These are phyloP conservation scores for Tylopilus vinaceipallidus DNA, from an alignment of 768 basidiomycete genomes.

Conservation along the genomic window DNA sequence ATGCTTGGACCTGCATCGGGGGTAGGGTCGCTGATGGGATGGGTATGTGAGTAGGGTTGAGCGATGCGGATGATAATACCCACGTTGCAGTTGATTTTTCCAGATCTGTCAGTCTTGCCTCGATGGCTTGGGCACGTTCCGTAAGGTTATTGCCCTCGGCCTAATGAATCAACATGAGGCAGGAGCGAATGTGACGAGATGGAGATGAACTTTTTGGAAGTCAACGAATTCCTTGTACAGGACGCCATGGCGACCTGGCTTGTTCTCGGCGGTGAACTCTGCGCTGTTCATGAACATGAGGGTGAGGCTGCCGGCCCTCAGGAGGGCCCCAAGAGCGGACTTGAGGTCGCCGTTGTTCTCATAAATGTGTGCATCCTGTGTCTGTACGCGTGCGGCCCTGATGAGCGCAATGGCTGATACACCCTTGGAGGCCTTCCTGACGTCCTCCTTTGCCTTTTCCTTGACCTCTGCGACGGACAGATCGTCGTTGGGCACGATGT, in stretches of 20 bases:
- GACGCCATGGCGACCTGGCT: slow-evolving; percentile 48
- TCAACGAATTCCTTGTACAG: slow-evolving; percentile 62
- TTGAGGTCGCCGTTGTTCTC: slow-evolving; percentile 61
- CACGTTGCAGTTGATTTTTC: slow-evolving; percentile 39
- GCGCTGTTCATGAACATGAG: slow-evolving; percentile 57
- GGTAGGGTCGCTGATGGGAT: slow-evolving; percentile 13
- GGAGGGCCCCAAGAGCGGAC: slow-evolving; percentile 56
- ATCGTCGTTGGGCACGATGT: slow-evolving; percentile 21
- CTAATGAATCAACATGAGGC: slow-evolving; percentile 28
- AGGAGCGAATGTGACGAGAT: slow-evolving; percentile 3
- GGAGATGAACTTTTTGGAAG: slow-evolving; percentile 58
- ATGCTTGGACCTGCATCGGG: slow-evolving; percentile 36
- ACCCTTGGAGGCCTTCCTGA: slow-evolving; percentile 53
- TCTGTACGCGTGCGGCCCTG: slow-evolving; percentile 58
- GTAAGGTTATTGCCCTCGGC: slow-evolving; percentile 38
- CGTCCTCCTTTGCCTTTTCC: slow-evolving; percentile 44
- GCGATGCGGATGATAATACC: slow-evolving; percentile 14
- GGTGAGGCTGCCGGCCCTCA: slow-evolving; percentile 58
- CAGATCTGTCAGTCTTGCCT: slow-evolving; percentile 44
- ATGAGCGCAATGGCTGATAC: slow-evolving; percentile 61
- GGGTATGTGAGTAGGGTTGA: slow-evolving; percentile 9
- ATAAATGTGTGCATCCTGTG: slow-evolving; percentile 46
- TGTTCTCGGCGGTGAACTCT: slow-evolving; percentile 53
- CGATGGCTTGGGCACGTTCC: slow-evolving; percentile 42
- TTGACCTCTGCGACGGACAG: slow-evolving; percentile 48